Evolutionary conservation across 768 basidiomycete species (phyloP).

Genomic region (Pisolithus tinctorius): DNA sequence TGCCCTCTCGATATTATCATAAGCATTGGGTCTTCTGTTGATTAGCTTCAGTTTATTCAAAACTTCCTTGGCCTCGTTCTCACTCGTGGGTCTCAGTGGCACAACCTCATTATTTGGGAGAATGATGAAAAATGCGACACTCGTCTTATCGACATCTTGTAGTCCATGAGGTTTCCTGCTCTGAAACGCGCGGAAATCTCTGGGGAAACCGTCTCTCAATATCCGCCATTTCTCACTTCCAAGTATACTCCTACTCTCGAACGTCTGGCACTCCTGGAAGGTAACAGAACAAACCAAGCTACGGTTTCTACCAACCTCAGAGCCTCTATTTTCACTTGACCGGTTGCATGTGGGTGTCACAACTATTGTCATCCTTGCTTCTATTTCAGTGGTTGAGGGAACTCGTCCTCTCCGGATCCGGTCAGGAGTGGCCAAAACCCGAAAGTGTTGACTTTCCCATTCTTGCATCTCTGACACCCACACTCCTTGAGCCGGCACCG

Average conservation of each 20-base stretch:
- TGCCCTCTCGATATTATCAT: background rate
- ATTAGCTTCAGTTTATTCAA: no score
- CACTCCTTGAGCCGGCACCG: background rate
- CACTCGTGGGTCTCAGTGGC: background rate
- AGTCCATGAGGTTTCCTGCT: background rate
- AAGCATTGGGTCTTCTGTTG: background rate
- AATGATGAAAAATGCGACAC: background rate
- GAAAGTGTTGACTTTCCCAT: background rate
- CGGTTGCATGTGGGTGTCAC: no score
- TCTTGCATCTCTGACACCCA: background rate
- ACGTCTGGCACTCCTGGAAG: background rate
- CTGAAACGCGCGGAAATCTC: background rate
- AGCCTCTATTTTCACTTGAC: background rate
- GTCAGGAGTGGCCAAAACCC: background rate
- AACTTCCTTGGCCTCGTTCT: background rate
- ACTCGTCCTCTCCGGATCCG: background rate
- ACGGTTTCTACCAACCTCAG: background rate
- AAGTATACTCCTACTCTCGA: background rate
- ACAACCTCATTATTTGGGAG: background rate
- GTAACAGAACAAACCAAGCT: background rate
- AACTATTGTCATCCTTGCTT: background rate
- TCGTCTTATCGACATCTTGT: background rate
- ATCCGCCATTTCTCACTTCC: background rate
- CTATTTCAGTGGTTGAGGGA: background rate
- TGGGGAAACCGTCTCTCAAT: background rate